Conservation (phyloP, 805 yeast species). For the Candida lessepsii region DNA sequence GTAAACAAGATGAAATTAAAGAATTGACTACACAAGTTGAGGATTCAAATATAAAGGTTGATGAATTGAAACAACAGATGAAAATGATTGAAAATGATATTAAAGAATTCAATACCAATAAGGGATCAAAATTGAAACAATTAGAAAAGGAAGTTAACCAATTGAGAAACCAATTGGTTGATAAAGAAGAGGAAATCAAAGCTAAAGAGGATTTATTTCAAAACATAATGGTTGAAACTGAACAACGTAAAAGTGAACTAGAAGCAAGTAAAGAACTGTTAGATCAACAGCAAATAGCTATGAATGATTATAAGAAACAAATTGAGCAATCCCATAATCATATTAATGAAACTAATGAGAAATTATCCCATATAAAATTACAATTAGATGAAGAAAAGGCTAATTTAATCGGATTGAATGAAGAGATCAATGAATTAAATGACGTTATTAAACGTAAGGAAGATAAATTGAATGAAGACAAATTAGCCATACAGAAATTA, state of each 20-base stretch:
- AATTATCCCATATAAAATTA: slow-evolving; percentile 19
- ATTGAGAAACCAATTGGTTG: slow-evolving; percentile 32
- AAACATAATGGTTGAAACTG: slow-evolving; percentile 64
- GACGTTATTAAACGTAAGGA: slow-evolving; percentile 42
- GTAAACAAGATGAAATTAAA: slow-evolving; percentile 46
- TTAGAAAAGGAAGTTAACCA: slow-evolving; percentile 51
- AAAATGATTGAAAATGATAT: slow-evolving; percentile 67
- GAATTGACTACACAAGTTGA: slow-evolving; percentile 38
- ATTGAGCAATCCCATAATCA: slow-evolving; percentile 23
- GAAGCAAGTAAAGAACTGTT: slow-evolving; percentile 43
- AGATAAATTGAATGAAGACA: slow-evolving; percentile 46
- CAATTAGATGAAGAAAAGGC: slow-evolving; percentile 55
- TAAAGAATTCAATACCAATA: slow-evolving; percentile 74
- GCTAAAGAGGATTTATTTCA: slow-evolving; percentile 55
- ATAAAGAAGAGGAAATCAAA: slow-evolving; percentile 43
- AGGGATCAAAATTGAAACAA: slow-evolving; percentile 74
- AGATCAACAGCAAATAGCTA: slow-evolving; percentile 27
- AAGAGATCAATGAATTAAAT: slow-evolving; percentile 66
- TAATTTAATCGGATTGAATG: slow-evolving; percentile 65
- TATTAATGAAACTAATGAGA: slow-evolving; percentile 19
- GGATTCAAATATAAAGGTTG: slow-evolving; percentile 30
- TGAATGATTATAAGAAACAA: slow-evolving; percentile 19
- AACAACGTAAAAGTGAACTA: slow-evolving; percentile 62
- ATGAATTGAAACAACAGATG: slow-evolving; percentile 44
- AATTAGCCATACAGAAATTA: slow-evolving; percentile 52